Conservation (phyloP, 192 early-diverging fungal species). For the Rhizophagus clarus region DNA sequence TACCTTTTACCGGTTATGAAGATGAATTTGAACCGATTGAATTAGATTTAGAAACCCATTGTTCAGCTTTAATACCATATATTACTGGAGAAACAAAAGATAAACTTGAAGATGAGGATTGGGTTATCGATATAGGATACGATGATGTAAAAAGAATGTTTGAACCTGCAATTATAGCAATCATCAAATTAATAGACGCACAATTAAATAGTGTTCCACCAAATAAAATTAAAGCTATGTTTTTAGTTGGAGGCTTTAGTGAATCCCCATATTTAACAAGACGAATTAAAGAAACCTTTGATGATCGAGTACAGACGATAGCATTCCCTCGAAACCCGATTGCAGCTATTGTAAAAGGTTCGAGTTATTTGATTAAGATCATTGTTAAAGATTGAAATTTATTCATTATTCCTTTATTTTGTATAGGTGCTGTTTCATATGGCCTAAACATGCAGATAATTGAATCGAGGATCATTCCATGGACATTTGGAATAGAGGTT, state of each 20-base stretch:
- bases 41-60: not conserved
- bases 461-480: not conserved
- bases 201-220: constrained; percentile 40
- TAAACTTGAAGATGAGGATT: not conserved
- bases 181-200: constrained; percentile 33
- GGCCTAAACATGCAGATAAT: constrained; percentile 15
- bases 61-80: not conserved
- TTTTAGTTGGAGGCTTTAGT: constrained; percentile 58
- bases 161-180: not conserved
- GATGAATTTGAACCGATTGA: not conserved
- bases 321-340: not conserved
- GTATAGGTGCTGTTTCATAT: constrained; percentile 49
- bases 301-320: constrained; percentile 22
- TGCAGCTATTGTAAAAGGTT: not conserved
- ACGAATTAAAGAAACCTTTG: constrained; percentile 38
- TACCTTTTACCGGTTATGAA: not conserved
- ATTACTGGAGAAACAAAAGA: not conserved
- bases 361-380: not conserved
- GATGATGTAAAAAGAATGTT: not conserved
- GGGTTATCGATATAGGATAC: constrained; percentile 40
- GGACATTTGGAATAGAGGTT: constrained; percentile 13
- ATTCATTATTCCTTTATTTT: constrained; percentile 17
- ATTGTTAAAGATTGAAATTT: not conserved
- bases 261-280: constrained; percentile 47
- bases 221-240: constrained; percentile 40